Evolutionary conservation across 2,329 filamentous ascomycete genomes (phyloP), one percentile per base, ranked within the genome.

Genomic region (Colletotrichum cereale): DNA sequence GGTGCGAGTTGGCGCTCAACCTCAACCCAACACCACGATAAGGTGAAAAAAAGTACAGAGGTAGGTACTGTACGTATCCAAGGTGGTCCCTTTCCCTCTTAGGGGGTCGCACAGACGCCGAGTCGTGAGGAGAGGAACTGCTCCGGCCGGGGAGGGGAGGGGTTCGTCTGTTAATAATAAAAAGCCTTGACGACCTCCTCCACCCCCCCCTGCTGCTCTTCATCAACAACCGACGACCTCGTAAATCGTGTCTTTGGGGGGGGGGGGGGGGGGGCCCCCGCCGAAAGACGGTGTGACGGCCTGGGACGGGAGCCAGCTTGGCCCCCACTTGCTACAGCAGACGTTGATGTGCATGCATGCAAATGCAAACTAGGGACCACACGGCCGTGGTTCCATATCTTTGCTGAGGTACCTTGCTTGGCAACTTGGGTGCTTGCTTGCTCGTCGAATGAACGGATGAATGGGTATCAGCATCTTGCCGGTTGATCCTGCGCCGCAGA

Each of bases 241-340:
- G 12, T 47, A 12, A 18, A 26, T 14, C 42, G 38, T 29, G 21
- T 36, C n/a, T n/a, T 48, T 3, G 42, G 42, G 57, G 21, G n/a
- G n/a, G n/a, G n/a, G n/a, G n/a, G n/a, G n/a, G n/a, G n/a, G n/a
- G n/a, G n/a, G n/a, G n/a, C n/a, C n/a, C n/a, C 40, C 38, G 42
- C 31, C 58, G 42, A 62, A 62, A 62, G 60, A 62, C 60, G 60
- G 60, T 62, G 60, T 62, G 60, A 50, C 31, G 60, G 58, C n/a
- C 58, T 31, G n/a, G 60, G 21, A 40, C 31, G 60, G 60, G 50
- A 62, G 14, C 60, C n/a, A 50, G 34, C 34, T 21, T 38, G 36
- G 42, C 42, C 58, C 42, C 58, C 42, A n/a, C 42, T 44, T n/a
- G 47, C 47, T 50, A 44, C 58, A 36, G 42, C 21, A 38, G 58